These are phyloP conservation scores for Aspergillus oerlinghausenensis DNA, from an alignment of 2,329 filamentous ascomycete species.

Conservation along the genomic window DNA sequence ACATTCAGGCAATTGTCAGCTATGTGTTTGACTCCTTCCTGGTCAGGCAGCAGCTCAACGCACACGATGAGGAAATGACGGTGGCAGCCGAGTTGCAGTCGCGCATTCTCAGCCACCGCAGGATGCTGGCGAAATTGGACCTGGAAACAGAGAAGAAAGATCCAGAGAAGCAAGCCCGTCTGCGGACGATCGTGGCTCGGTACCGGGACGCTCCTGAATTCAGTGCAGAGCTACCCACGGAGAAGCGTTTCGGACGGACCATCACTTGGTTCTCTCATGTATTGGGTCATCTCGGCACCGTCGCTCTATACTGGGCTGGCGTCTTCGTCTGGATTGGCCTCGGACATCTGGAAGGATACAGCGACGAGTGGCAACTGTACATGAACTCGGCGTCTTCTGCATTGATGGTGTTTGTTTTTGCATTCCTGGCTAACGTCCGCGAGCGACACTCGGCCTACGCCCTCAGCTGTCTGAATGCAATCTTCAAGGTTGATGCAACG, in stretches of 20 bases:
- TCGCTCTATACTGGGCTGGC: conserved; percentile 1
- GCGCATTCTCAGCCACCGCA: conserved; percentile 4
- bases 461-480: conserved; percentile 12
- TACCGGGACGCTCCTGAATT: conserved; percentile 8
- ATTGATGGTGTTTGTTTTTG: conserved; percentile 38
- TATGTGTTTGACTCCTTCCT: conserved; percentile 26
- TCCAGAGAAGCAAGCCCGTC: not conserved
- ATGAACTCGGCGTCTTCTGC: conserved; percentile 42
- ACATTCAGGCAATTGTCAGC: conserved; percentile 24
- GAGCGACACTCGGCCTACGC: conserved; percentile 17
- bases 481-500: conserved; percentile 16
- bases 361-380: conserved; percentile 7
- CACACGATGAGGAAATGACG: conserved; percentile 10
- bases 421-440: conserved; percentile 18
- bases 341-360: not conserved
- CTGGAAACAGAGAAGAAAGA: not conserved
- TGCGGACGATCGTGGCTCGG: not conserved
- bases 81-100: conserved; percentile 7
- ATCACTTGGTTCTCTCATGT: not conserved
- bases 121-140: conserved; percentile 1
- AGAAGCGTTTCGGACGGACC: not conserved
- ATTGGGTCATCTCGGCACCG: not conserved
- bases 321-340: conserved; percentile 2
- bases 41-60: conserved; percentile 24
- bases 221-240: conserved; percentile 26